Evolutionary conservation across 2,329 filamentous ascomycete species (phyloP).

Genomic region (Phoma sp.): DNA sequence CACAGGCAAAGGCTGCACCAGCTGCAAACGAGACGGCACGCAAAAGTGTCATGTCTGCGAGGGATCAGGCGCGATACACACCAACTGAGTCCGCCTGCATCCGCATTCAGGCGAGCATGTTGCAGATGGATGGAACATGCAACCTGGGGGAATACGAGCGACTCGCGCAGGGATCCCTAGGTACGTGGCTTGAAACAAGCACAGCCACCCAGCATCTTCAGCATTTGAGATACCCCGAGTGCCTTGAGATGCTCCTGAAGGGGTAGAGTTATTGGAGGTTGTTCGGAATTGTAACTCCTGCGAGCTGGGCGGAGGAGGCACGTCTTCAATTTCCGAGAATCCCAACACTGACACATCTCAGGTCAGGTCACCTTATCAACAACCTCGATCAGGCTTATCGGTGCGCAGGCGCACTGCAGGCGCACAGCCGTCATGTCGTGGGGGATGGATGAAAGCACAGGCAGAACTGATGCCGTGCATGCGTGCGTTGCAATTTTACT

Average conservation of each 20-base stretch:
- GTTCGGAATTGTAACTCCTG: too few species aligned
- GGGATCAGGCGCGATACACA: slow-evolving; percentile 43
- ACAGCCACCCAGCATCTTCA: slow-evolving; percentile 6
- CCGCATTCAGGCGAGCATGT: slow-evolving; percentile 8
- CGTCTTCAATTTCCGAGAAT: background rate
- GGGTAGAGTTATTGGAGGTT: background rate
- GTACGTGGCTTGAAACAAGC: slow-evolving; percentile 16
- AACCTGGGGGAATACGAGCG: slow-evolving; percentile 17
- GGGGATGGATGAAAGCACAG: slow-evolving; percentile 1
- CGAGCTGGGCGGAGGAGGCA: too few species aligned
- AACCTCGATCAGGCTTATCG: slow-evolving; percentile 8
- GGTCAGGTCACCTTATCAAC: background rate
- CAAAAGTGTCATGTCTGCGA: slow-evolving; percentile 44
- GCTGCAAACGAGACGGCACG: slow-evolving; percentile 39
- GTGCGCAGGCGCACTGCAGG: slow-evolving; percentile 25
- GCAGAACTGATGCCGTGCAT: slow-evolving; percentile 1
- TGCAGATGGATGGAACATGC: slow-evolving; percentile 17
- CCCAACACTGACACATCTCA: slow-evolving; percentile 1
- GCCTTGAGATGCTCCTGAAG: background rate
- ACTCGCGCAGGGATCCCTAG: slow-evolving; percentile 25
- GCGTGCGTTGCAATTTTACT: slow-evolving; percentile 2
- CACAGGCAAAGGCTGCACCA: slow-evolving; percentile 28
- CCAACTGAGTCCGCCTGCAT: slow-evolving; percentile 29
- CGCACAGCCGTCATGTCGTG: background rate
- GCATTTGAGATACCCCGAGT: background rate